Conservation (phyloP, 345 rosid species). For the Acer saccharum region DNA sequence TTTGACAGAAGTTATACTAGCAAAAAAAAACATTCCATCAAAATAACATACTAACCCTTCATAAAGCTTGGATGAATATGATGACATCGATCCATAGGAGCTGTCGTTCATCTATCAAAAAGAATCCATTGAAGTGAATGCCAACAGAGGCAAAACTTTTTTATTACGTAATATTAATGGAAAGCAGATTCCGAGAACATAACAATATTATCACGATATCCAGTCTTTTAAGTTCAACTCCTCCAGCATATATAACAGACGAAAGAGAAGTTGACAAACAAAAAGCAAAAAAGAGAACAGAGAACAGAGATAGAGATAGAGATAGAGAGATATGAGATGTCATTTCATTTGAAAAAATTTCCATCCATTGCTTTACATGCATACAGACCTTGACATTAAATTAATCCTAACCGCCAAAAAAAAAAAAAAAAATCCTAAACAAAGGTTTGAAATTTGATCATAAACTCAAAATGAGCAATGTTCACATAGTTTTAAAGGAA, state of each 20-base stretch:
- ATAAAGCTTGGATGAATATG: slow-evolving; percentile 71
- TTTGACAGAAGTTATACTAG: slow-evolving; percentile 1
- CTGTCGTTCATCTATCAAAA: slow-evolving; percentile 57
- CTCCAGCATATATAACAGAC: neutral
- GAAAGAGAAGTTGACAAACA: neutral
- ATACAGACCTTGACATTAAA: neutral
- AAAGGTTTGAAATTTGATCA: neutral
- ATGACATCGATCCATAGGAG: slow-evolving; percentile 63
- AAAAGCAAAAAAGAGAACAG: neutral
- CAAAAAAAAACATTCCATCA: neutral
- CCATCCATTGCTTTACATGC: neutral
- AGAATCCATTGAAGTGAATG: slow-evolving; percentile 8
- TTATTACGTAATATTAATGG: neutral
- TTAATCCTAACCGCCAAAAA: neutral
- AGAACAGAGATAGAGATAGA: neutral
- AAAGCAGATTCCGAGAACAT: slow-evolving; percentile 1
- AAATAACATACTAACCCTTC: slow-evolving; percentile 63
- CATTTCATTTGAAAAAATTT: neutral
- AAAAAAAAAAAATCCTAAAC: neutral
- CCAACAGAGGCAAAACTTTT: neutral
- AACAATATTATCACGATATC: neutral
- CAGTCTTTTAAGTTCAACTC: neutral
- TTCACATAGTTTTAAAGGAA: neutral
- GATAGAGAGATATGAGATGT: no score
- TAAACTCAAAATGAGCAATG: neutral